Conservation (phyloP, 176 grass and related monocot species). For the Saccharum spontaneum region DNA sequence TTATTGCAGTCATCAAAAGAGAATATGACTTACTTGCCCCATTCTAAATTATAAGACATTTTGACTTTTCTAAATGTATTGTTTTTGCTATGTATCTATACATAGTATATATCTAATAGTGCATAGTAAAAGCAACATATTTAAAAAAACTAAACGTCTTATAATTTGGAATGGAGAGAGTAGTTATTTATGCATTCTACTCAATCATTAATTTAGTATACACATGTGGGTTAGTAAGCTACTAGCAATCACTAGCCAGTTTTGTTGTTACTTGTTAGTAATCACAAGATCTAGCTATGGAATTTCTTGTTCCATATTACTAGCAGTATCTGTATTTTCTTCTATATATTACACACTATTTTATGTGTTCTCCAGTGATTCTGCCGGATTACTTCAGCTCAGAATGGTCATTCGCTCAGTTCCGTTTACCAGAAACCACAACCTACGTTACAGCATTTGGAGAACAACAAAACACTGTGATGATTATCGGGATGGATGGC, state of each 20-base stretch:
- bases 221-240: no score
- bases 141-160: no score
- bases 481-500: constrained; percentile 72
- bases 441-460: constrained; percentile 65
- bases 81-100: no score
- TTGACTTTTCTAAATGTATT: no score
- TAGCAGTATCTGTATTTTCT: neutral
- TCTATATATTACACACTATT: neutral
- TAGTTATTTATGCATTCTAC: no score
- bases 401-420: constrained; percentile 85
- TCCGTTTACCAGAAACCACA: constrained; percentile 63
- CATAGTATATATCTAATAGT: no score
- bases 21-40: neutral
- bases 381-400: constrained; percentile 83
- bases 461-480: constrained; percentile 55
- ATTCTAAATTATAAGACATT: no score
- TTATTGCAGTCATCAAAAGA: neutral
- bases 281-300: neutral
- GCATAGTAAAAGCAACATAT: no score
- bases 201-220: no score
- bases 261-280: no score
- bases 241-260: no score
- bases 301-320: neutral
- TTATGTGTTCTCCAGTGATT: constrained; percentile 36
- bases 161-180: no score